Percentiles rank a stretch among this genome's conserved stretches.
Conservation (phyloP, 345 rosid species). For the Firmiana major region DNA sequence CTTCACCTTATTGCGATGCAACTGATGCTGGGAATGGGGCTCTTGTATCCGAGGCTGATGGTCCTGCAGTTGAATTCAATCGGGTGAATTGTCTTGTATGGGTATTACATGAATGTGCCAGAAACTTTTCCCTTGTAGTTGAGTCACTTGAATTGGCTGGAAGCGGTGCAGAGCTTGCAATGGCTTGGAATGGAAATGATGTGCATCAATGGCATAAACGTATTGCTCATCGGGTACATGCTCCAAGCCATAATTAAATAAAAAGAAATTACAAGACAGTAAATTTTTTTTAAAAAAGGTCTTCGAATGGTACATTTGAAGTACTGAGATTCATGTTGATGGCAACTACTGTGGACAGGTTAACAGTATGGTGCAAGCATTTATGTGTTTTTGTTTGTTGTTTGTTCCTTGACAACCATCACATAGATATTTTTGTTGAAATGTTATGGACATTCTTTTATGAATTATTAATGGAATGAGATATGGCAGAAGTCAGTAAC, state of each 20-base stretch:
- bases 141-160: conserved; percentile 48
- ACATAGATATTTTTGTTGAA: conserved; percentile 15
- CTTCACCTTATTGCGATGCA: conserved; percentile 26
- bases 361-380: neutral
- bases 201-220: conserved; percentile 61
- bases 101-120: conserved; percentile 61
- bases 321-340: neutral
- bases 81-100: conserved; percentile 55
- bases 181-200: conserved; percentile 75
- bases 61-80: conserved; percentile 31
- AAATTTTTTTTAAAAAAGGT: neutral
- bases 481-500: conserved; percentile 25
- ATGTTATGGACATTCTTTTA: conserved; percentile 18
- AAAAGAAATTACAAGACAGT: neutral
- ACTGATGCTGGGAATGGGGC: conserved; percentile 23
- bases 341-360: neutral
- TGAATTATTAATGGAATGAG: conserved; percentile 20
- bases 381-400: conserved; percentile 11
- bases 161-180: conserved; percentile 45
- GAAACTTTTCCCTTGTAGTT: conserved; percentile 48
- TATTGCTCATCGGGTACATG: conserved; percentile 45
- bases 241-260: neutral
- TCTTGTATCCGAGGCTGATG: conserved; percentile 19
- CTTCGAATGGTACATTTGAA: neutral
- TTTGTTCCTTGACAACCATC: conserved; percentile 16